These are phyloP conservation scores for Cucurbita argyrosperma DNA, from an alignment of 306 rosid genomes.

Conservation along the genomic window DNA sequence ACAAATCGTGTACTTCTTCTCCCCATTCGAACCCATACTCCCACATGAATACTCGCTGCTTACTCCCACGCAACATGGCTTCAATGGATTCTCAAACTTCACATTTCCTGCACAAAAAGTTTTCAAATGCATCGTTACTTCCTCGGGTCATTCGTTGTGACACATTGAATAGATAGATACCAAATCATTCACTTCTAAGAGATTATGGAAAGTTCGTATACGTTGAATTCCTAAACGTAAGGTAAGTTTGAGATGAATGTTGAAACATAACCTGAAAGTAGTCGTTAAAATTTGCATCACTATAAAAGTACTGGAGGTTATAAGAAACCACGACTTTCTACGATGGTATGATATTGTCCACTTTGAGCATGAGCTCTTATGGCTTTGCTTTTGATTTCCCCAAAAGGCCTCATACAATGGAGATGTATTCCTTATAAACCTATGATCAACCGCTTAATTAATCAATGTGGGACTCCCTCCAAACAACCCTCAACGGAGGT, in stretches of 20 bases:
- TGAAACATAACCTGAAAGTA: no score
- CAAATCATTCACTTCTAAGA: not conserved
- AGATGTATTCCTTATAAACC: no score
- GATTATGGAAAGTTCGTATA: not conserved
- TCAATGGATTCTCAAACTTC: conserved; percentile 34
- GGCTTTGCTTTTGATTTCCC: no score
- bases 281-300: no score
- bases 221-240: not conserved
- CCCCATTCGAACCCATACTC: conserved; percentile 28
- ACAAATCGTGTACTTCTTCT: conserved; percentile 49
- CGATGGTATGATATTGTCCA: no score
- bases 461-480: no score
- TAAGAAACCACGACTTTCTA: no score
- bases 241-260: not conserved
- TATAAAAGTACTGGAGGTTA: no score
- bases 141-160: not conserved
- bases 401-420: no score
- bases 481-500: no score
- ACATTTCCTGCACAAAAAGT: not conserved
- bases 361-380: no score
- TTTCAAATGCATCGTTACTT: not conserved
- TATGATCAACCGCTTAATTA: no score
- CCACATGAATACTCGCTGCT: conserved; percentile 44
- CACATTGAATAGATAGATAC: not conserved
- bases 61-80: conserved; percentile 64